Conservation (phyloP, 106 monocot species). For the Phalaenopsis equestris region DNA sequence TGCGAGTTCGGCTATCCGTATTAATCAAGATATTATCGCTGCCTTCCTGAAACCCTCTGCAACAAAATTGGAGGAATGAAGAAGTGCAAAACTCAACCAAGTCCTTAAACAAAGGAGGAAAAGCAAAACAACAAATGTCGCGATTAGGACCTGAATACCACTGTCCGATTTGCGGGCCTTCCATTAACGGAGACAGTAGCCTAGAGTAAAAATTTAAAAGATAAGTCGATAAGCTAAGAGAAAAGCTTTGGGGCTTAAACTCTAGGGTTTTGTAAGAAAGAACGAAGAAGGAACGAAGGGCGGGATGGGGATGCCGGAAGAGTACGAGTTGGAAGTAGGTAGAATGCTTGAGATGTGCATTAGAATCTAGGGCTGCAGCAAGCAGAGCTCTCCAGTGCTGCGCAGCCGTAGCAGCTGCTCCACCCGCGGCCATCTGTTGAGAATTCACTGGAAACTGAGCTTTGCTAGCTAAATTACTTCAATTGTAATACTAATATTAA, state of each 20-base stretch:
- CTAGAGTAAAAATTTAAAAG: constrained; percentile 19
- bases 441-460: not conserved
- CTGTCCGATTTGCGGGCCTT: constrained; percentile 77
- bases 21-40: constrained; percentile 68
- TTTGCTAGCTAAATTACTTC: no score
- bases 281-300: constrained; percentile 1
- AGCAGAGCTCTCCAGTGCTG: constrained; percentile 65
- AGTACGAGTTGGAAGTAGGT: constrained; percentile 79
- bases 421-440: not conserved
- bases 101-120: not conserved
- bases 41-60: constrained; percentile 61
- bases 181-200: constrained; percentile 58
- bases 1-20: constrained; percentile 58
- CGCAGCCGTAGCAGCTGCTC: not conserved
- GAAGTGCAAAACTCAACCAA: not conserved
- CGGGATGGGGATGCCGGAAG: not conserved
- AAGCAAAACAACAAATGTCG: not conserved
- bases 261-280: not conserved
- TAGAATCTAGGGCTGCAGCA: constrained; percentile 53
- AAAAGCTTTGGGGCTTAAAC: not conserved
- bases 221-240: not conserved
- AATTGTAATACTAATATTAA: no score
- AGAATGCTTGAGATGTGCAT: constrained; percentile 65
- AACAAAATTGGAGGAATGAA: not conserved
- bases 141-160: constrained; percentile 67